Percentiles rank a stretch among this genome's conserved stretches.
These are phyloP conservation scores for Luvunga scandens DNA, from an alignment of 345 rosid species.

Conservation along the genomic window DNA sequence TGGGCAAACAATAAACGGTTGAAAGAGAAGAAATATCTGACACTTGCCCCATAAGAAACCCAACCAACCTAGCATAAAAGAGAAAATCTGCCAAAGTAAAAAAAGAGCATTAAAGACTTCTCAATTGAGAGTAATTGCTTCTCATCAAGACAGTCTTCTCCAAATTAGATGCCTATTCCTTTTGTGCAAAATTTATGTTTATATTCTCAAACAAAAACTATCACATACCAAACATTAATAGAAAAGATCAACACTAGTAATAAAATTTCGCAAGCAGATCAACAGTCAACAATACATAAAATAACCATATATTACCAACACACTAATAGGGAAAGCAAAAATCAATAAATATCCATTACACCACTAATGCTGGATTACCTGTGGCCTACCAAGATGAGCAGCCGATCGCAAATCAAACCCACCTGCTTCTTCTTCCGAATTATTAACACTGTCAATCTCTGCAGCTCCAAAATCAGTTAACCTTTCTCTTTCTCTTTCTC, in stretches of 20 bases:
- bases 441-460: slow-evolving; percentile 29
- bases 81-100: not conserved
- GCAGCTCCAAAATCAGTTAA: slow-evolving; percentile 40
- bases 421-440: slow-evolving; percentile 43
- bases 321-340: not conserved
- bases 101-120: not conserved
- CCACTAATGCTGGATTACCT: slow-evolving; percentile 41
- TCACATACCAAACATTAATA: not conserved
- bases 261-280: not conserved
- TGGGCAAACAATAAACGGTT: not conserved
- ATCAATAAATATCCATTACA: not conserved
- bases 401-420: slow-evolving; percentile 51
- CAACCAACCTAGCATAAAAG: not conserved
- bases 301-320: not conserved
- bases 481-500: slow-evolving; percentile 27
- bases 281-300: not conserved
- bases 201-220: not conserved
- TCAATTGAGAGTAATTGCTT: not conserved
- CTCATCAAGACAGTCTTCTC: not conserved
- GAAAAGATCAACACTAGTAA: not conserved
- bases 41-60: not conserved
- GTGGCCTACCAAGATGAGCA: slow-evolving; percentile 58
- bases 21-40: not conserved
- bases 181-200: not conserved
- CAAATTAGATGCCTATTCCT: not conserved